These are phyloP conservation scores for Coleophoma cylindrospora DNA, from an alignment of 2,329 filamentous ascomycete species.

Conservation along the genomic window DNA sequence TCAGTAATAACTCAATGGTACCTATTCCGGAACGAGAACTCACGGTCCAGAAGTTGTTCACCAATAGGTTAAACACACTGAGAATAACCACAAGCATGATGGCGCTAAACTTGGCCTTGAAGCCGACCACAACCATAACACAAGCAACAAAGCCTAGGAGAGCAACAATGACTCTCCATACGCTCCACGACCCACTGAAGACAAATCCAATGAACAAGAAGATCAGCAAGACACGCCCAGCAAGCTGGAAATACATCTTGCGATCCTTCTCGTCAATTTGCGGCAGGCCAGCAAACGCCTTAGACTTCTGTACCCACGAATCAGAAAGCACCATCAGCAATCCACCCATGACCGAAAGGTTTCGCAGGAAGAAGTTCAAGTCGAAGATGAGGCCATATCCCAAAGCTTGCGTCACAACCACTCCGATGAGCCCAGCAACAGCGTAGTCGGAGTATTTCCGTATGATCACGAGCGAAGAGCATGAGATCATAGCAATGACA, in stretches of 20 bases:
- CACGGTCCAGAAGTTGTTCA: conserved; percentile 99
- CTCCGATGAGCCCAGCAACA: conserved; percentile 81
- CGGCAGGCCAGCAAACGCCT: conserved; percentile 91
- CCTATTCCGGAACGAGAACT: conserved; percentile 32
- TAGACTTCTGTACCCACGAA: conserved; percentile 96
- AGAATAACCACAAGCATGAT: conserved; percentile 92
- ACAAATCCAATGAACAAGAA: conserved; percentile 97
- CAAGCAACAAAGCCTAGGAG: conserved; percentile 84
- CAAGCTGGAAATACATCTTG: conserved; percentile 99
- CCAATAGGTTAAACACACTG: conserved; percentile 92
- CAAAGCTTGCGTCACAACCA: conserved; percentile 89
- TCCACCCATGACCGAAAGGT: conserved; percentile 94
- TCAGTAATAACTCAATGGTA: conserved; percentile 14
- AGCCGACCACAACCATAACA: conserved; percentile 97
- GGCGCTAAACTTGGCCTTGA: conserved; percentile 99
- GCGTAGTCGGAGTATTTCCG: conserved; percentile 93
- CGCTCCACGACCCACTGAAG: conserved; percentile 87
- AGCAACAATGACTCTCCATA: conserved; percentile 83
- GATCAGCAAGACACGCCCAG: conserved; percentile 89
- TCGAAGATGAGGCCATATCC: conserved; percentile 98
- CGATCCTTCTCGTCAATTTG: conserved; percentile 97
- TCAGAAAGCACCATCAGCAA: conserved; percentile 97
- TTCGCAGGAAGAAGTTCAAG: conserved; percentile 99
- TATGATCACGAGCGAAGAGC: conserved; percentile 81
- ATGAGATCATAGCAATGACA: conserved; percentile 79